Evolutionary conservation across 2,329 filamentous ascomycete species (phyloP).

Genomic region (Fusarium zealandicum): DNA sequence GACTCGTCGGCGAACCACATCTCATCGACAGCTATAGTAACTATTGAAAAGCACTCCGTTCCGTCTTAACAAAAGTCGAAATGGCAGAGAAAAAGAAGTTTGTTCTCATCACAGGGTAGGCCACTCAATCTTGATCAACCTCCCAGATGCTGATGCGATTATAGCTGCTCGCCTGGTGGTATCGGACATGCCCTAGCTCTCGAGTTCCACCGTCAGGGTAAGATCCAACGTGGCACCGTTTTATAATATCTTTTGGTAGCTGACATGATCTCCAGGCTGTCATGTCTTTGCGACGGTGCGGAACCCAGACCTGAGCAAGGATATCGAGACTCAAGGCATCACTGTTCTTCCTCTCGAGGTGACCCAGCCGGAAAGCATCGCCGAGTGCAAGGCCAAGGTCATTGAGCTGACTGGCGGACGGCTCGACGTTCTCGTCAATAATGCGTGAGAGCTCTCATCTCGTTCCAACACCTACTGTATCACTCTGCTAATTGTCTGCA

Average conservation of each 20-base stretch:
- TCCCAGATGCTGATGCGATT: background rate
- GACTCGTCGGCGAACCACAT: background rate
- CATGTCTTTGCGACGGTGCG: conserved; percentile 66
- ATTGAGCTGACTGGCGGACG: conserved; percentile 57
- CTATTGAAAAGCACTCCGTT: background rate
- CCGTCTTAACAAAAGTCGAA: background rate
- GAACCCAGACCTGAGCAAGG: conserved; percentile 55
- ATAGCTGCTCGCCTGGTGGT: conserved; percentile 65
- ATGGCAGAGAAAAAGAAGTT: conserved; percentile 48
- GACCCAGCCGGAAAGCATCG: conserved; percentile 59
- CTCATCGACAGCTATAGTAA: background rate
- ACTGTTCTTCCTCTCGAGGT: conserved; percentile 61
- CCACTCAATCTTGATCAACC: background rate
- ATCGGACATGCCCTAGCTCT: conserved; percentile 63
- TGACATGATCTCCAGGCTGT: conserved; percentile 34
- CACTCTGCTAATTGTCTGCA: conserved; percentile 32
- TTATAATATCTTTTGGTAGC: rapidly evolving
- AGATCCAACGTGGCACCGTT: background rate
- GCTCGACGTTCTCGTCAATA: conserved; percentile 67
- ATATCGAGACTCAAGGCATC: conserved; percentile 56
- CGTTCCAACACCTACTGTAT: background rate
- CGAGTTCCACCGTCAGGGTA: conserved; percentile 62
- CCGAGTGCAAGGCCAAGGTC: conserved; percentile 55
- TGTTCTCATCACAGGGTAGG: conserved; percentile 60
- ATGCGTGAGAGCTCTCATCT: conserved; percentile 54